Evolutionary conservation across 2,329 filamentous ascomycete species (phyloP), one percentile per base, ranked within the genome.

Genomic region (Fulvia fulva): DNA sequence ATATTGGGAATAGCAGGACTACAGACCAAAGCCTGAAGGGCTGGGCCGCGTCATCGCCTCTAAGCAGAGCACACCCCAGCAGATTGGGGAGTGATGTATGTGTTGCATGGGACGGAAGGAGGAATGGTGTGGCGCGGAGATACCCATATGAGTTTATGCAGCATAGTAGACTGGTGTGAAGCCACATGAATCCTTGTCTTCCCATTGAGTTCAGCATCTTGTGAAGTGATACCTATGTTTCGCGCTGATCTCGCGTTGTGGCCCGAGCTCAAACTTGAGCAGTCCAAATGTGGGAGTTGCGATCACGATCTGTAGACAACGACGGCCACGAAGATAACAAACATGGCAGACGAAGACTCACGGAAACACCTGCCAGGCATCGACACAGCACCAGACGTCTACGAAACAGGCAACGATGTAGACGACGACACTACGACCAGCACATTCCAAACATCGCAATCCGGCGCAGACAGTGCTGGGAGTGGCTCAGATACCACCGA

Each of bases 301-400:
- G 30, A 3, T 34, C 16, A 14, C 14, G 43, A 45, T n/a, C n/a
- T n/a, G n/a, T 32, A 7, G 28, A 32, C 28, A 9, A 32, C 28
- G 12, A 32, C 28, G 8, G 4, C 28, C 28, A 32, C 28, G 12
- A 2, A 32, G 28, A 7, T 32, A 6, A 23, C 45, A 25, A 14
- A 23, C 45, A 62, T 62, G 61, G 52, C 61, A 7, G 50, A 59
- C n/a, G 58, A 59, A 50, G 51, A 56, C 16, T 51, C 52, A 23
- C 60, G 64, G 22, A 58, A 63, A 8, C 55, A 64, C 23, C 57
- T 69, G 2, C 67, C 67, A 12, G 65, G 66, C 53, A 64, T 63
- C 52, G 92, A 97, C 76, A 89, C 88, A 54, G 91, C 92, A 26
- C 93, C 92, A 65, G 94, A 97, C 71, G 90, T 97, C 69, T 99